These are phyloP conservation scores for Phytopythium chamaehyphon DNA, from an alignment of 352 stramenopile genomes.

Conservation along the genomic window DNA sequence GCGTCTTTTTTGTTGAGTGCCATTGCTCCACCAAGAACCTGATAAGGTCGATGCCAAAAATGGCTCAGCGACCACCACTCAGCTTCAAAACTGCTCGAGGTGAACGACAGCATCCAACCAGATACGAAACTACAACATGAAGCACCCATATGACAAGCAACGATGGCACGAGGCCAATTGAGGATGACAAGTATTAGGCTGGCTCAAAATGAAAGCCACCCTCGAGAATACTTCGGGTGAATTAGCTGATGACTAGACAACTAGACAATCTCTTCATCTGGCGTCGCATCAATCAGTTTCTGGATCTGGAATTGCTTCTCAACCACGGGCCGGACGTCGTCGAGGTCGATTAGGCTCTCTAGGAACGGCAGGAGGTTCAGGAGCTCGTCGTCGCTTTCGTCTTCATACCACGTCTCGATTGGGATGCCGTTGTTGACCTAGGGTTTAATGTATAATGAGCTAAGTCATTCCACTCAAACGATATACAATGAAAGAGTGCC, in stretches of 20 bases:
- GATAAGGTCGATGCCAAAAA: too few species aligned
- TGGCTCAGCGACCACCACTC: too few species aligned
- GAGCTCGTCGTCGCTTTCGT: conserved; percentile 95
- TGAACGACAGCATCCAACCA: too few species aligned
- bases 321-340: conserved; percentile 89
- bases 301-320: conserved; percentile 91
- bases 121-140: too few species aligned
- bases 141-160: too few species aligned
- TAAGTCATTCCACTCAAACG: too few species aligned
- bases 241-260: conserved; percentile 2
- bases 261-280: conserved; percentile 43
- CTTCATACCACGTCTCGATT: conserved; percentile 98
- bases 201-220: neutral
- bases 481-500: too few species aligned
- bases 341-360: conserved; percentile 76
- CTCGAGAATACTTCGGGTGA: neutral
- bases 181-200: neutral
- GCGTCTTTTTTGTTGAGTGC: conserved; percentile 1
- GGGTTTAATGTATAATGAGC: too few species aligned
- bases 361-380: conserved; percentile 96
- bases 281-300: conserved; percentile 81
- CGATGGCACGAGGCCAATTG: conserved; percentile 1
- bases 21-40: too few species aligned
- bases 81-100: too few species aligned
- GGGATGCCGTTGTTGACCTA: conserved; percentile 96